Conservation (phyloP, 768 basidiomycete species). For the Serendipita vermifera region DNA sequence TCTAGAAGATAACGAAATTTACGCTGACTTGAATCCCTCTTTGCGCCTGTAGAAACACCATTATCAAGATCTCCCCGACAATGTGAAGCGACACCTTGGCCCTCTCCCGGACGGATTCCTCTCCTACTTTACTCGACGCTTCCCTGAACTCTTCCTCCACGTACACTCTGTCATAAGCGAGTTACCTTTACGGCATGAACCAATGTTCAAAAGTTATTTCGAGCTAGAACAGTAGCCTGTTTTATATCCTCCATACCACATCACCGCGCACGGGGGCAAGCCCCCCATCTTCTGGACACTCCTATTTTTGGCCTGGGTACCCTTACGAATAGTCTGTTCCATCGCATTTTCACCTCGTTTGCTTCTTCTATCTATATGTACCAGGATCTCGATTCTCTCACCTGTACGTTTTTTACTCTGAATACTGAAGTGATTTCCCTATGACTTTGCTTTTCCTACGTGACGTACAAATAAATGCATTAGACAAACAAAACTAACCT, state of each 20-base stretch:
- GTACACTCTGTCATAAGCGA: conserved; percentile 72
- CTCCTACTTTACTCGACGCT: conserved; percentile 85
- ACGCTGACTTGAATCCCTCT: not conserved
- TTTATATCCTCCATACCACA: not conserved
- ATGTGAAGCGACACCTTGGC: conserved; percentile 78
- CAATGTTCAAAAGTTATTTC: conserved; percentile 87
- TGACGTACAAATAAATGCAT: too few relatives aligned
- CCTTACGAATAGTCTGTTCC: too few relatives aligned
- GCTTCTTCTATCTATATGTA: too few relatives aligned
- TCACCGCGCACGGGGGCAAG: too few relatives aligned
- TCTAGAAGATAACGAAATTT: not conserved
- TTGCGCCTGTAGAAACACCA: conserved; percentile 67
- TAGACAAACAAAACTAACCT: too few relatives aligned
- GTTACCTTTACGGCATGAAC: conserved; percentile 62
- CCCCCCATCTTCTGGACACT: too few relatives aligned
- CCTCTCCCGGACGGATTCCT: conserved; percentile 88
- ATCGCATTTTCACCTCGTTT: too few relatives aligned
- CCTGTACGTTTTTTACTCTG: too few relatives aligned
- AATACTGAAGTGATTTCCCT: too few relatives aligned
- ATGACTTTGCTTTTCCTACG: too few relatives aligned
- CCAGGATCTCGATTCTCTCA: too few relatives aligned
- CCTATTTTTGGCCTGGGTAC: too few relatives aligned
- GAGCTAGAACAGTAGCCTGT: conserved; percentile 32
- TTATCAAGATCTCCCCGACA: conserved; percentile 91
- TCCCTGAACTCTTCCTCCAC: conserved; percentile 81